These are phyloP conservation scores for Pinus albicaulis DNA, from an alignment of 75 land plant genomes.

Conservation along the genomic window DNA sequence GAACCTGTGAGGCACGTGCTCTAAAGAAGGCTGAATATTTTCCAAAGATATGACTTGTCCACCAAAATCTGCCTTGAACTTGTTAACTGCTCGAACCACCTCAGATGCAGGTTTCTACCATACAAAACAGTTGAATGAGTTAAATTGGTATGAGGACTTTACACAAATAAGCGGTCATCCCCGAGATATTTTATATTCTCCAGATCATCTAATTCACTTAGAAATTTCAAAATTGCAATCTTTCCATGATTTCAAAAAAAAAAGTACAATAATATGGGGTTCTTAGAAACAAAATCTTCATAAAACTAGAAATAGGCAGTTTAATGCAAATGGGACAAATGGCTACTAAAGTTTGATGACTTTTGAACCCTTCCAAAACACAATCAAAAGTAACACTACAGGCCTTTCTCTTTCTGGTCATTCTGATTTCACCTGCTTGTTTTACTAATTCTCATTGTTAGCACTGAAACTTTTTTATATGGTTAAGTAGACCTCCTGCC, in stretches of 20 bases:
- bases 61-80: slow-evolving; percentile 95
- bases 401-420: background rate
- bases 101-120: slow-evolving; percentile 81
- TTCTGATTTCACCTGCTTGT: background rate
- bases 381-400: background rate
- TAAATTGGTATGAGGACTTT: background rate
- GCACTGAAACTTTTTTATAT: background rate
- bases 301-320: background rate
- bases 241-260: background rate
- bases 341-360: background rate
- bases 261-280: background rate
- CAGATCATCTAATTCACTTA: background rate
- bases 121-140: background rate
- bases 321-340: background rate
- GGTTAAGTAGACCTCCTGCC: background rate
- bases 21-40: slow-evolving; percentile 81
- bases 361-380: slow-evolving; percentile 4
- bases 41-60: slow-evolving; percentile 83
- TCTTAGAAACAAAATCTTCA: background rate
- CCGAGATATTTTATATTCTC: background rate
- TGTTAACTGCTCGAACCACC: slow-evolving; percentile 75
- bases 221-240: background rate
- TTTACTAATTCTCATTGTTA: background rate
- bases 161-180: background rate
- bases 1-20: slow-evolving; percentile 94